Evolutionary conservation across 2,329 filamentous ascomycete species (phyloP).

Genomic region (Colletotrichum falcatum): DNA sequence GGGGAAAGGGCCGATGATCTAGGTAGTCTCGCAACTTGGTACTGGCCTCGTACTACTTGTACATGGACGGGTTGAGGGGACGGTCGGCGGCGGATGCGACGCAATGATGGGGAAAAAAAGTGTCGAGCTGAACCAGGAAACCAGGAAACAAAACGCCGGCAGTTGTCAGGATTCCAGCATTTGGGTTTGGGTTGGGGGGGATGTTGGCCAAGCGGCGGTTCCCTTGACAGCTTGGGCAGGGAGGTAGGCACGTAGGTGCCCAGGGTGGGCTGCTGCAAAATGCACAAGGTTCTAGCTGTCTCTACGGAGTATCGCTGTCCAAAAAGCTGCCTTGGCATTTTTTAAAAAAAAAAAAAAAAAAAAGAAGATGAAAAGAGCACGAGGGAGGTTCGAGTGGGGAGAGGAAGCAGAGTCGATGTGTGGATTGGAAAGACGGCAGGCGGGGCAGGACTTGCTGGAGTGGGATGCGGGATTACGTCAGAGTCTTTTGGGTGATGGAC

Average conservation of each 20-base stretch:
- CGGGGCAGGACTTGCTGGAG: constrained; percentile 20
- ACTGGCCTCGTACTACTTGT: no score
- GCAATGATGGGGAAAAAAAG: constrained; percentile 29
- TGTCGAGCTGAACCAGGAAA: constrained; percentile 21
- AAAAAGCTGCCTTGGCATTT: constrained; percentile 28
- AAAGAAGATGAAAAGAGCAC: constrained; percentile 7
- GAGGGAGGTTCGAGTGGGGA: constrained; percentile 24
- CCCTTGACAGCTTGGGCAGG: no score
- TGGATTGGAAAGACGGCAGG: background rate
- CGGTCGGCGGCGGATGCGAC: constrained; percentile 11
- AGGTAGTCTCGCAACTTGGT: no score
- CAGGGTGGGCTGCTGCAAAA: background rate
- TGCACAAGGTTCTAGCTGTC: constrained; percentile 16
- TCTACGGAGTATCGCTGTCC: background rate
- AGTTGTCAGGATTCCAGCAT: constrained; percentile 22
- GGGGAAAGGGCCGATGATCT: no score
- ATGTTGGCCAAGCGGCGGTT: background rate
- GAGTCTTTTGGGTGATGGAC: constrained; percentile 32
- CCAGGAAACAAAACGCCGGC: constrained; percentile 9
- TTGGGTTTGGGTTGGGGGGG: constrained; percentile 6
- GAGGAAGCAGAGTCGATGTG: constrained; percentile 14
- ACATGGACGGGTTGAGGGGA: no score
- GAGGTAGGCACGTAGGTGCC: background rate
- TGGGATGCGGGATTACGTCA: constrained; percentile 39
- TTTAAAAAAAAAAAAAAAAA: no score